Evolutionary conservation across 2,329 filamentous ascomycete genomes (phyloP), one percentile per base, ranked within the genome.

Genomic region (Colletotrichum sp.): DNA sequence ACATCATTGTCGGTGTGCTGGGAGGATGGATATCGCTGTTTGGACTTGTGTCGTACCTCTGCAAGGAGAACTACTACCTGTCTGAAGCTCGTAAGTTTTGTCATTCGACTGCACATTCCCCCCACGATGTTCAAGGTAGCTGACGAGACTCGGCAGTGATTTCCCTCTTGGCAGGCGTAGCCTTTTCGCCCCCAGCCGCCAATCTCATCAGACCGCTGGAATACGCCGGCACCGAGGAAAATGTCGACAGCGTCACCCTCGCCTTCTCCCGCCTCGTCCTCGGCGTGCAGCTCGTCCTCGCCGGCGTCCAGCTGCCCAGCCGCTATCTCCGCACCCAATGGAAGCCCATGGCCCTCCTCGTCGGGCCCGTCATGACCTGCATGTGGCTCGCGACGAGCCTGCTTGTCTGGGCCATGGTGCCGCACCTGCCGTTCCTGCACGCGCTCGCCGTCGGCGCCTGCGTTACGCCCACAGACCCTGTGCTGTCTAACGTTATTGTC

Each of bases 21-120:
- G 96, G 96, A 16, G 96, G 95, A 3, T 98, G 98, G 86, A 93
- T 98, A 77, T 95, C 95, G 0, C 79, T 98, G n/a, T 98, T 98
- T 81, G 96, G 95, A 5, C 87, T 98, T 59, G 95, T 98, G 1
- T 98, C 95, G 1, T 98, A 96, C 82, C 90, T 98, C 21, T 90
- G 95, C 82, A 98, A 98, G 82, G 96, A 98, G 86, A 94, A 92
- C 74, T 96, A 95, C 82, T 98, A 98, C 83, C 90, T 98, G 1
- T 98, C 95, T 2, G 96, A 98, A 90, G 95, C 96, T 69, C 88
- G 95, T 96, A 88, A 83, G 94, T 91, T 71, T 69, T 21, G 9
- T 39, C 70, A 55, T 36, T 68, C 30, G 66, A 13, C 36, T 60
- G 44, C 44, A 52, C 44, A 52, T 52, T 12, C 4, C n/a, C 44